A percentile compares a stretch with the other conserved stretches of the same genome.
phyloP scores from a whole-genome alignment of 179 eudicot genomes.

The Carnegiea gigantea region DNA sequence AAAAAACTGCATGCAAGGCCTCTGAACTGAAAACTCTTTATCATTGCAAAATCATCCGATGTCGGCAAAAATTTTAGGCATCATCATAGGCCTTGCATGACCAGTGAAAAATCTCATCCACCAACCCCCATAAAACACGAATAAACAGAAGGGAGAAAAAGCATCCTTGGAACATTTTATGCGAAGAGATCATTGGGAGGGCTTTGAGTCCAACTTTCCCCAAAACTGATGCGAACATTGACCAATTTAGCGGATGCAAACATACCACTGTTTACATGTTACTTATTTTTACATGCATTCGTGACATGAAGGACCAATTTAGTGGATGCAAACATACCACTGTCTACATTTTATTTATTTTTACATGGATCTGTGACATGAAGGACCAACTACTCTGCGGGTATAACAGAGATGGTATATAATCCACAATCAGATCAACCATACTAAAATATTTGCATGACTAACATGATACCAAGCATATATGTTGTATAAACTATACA shows the following conservation, averaged over 20 bases:
- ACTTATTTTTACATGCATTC: background rate
- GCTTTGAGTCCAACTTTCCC: too few species aligned
- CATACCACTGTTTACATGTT: too few species aligned
- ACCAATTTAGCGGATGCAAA: too few species aligned
- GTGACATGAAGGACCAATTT: background rate
- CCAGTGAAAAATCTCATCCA: too few species aligned
- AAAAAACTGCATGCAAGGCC: background rate
- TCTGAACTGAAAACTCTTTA: background rate
- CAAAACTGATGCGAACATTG: too few species aligned
- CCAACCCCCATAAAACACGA: too few species aligned
- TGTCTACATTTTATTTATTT: too few species aligned
- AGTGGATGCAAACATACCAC: too few species aligned
- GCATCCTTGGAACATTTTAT: too few species aligned
- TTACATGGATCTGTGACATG: background rate
- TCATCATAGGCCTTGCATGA: constrained; percentile 27
- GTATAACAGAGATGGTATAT: background rate
- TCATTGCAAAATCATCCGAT: constrained; percentile 23
- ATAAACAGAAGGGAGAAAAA: too few species aligned
- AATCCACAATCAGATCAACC: background rate
- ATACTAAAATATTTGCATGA: background rate
- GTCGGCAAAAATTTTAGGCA: constrained; percentile 19
- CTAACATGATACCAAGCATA: background rate
- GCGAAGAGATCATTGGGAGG: too few species aligned
- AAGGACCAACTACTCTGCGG: background rate
- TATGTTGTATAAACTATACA: background rate